Conservation (phyloP, 371 early-diverging fungal species). For the Basidiobolus meristosporus region DNA sequence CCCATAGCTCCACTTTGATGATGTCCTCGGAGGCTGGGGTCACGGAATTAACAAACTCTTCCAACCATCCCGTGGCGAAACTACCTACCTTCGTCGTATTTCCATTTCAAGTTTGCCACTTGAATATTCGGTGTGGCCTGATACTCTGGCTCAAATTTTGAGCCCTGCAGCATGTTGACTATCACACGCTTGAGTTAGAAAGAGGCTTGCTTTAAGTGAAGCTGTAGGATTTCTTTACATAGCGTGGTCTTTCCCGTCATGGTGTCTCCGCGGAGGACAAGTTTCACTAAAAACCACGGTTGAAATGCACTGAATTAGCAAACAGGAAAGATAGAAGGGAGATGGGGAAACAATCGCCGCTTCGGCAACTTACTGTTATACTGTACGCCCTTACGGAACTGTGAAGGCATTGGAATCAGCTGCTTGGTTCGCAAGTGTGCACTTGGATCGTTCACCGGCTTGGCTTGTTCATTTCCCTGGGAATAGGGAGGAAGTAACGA, state of each 20-base stretch:
- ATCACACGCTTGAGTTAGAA: neutral
- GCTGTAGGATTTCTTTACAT: conserved; percentile 16
- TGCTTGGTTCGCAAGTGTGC: neutral
- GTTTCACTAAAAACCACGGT: conserved; percentile 24
- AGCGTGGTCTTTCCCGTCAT: conserved; percentile 39
- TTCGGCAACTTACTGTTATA: conserved; percentile 19
- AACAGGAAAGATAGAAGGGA: neutral
- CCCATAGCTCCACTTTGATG: conserved; percentile 49
- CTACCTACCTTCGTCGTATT: conserved; percentile 21
- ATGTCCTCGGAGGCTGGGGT: conserved; percentile 26
- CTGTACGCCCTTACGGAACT: conserved; percentile 25
- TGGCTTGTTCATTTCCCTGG: conserved; percentile 5
- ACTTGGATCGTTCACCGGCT: neutral
- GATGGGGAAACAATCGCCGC: neutral
- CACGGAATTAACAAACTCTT: neutral
- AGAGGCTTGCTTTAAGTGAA: neutral
- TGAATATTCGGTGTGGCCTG: conserved; percentile 36
- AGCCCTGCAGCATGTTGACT: conserved; percentile 38
- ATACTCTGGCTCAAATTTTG: conserved; percentile 22
- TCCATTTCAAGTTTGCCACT: conserved; percentile 46
- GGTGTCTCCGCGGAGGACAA: conserved; percentile 38
- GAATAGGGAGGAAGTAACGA: no score
- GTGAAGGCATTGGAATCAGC: conserved; percentile 17
- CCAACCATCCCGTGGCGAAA: neutral
- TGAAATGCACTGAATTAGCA: neutral